phyloP scores from a whole-genome alignment of 495 filamentous ascomycete species.

The Beverwykella pulmonaria region DNA sequence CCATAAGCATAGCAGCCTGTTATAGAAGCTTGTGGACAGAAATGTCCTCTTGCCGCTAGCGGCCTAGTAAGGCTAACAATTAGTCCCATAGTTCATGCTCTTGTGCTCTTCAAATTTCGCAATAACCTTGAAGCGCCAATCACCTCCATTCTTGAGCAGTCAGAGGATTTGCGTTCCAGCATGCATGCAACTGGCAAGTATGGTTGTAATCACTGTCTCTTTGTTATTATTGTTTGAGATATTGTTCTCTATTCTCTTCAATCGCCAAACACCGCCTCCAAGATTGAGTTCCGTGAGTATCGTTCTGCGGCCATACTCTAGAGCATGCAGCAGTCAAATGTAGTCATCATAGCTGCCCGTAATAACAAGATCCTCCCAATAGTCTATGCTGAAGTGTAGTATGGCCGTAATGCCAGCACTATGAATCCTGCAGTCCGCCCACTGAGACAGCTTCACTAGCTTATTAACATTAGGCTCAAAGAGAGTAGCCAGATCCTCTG shows the following conservation, averaged over 20 bases:
- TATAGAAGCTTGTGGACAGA: slow-evolving; percentile 89
- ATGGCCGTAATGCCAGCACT: slow-evolving; percentile 88
- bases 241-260: slow-evolving; percentile 45
- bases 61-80: slow-evolving; percentile 57
- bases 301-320: slow-evolving; percentile 39
- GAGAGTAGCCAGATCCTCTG: neutral
- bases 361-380: slow-evolving; percentile 58
- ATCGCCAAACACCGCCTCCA: slow-evolving; percentile 88
- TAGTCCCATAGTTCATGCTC: slow-evolving; percentile 95
- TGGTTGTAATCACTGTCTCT: slow-evolving; percentile 48
- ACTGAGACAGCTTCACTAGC: slow-evolving; percentile 24
- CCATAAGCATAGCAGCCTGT: slow-evolving; percentile 81
- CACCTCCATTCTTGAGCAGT: slow-evolving; percentile 44
- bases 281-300: slow-evolving; percentile 67
- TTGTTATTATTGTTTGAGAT: neutral
- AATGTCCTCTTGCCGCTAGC: slow-evolving; percentile 40
- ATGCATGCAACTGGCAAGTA: slow-evolving; percentile 94
- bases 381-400: slow-evolving; percentile 55
- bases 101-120: slow-evolving; percentile 80
- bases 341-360: slow-evolving; percentile 93
- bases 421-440: slow-evolving; percentile 58
- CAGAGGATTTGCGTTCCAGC: slow-evolving; percentile 72
- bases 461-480: neutral
- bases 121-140: slow-evolving; percentile 66
- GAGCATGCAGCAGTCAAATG: slow-evolving; percentile 62